These are phyloP conservation scores for Fraxinus platypoda DNA, from an alignment of 305 asterid species.

Conservation along the genomic window DNA sequence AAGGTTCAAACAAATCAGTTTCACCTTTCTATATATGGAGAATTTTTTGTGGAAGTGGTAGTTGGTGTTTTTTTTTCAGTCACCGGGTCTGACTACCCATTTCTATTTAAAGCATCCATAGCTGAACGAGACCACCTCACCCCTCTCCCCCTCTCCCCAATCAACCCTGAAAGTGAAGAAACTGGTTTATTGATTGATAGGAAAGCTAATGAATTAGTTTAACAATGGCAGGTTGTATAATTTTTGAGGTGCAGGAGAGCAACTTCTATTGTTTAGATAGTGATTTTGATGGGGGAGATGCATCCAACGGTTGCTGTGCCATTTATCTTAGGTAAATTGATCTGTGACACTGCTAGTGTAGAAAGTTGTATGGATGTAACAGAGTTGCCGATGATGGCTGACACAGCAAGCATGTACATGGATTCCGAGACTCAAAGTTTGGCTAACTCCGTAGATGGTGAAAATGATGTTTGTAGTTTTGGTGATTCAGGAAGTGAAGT, in stretches of 20 bases:
- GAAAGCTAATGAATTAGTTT: slow-evolving; percentile 39
- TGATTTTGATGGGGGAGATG: slow-evolving; percentile 58
- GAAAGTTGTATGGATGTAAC: slow-evolving; percentile 45
- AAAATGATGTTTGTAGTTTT: slow-evolving; percentile 42
- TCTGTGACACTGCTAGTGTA: slow-evolving; percentile 34
- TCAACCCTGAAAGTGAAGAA: slow-evolving; percentile 22
- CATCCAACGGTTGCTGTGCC: slow-evolving; percentile 57
- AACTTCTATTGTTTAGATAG: slow-evolving; percentile 44
- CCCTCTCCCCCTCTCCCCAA: background rate
- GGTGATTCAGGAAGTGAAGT: slow-evolving; percentile 54
- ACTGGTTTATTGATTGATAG: slow-evolving; percentile 31
- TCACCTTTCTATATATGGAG: background rate
- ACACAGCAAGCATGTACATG: slow-evolving; percentile 33
- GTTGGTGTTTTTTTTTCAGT: slow-evolving; percentile 38
- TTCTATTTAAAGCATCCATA: slow-evolving; percentile 27
- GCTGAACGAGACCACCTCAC: background rate
- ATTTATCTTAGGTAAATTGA: slow-evolving; percentile 55
- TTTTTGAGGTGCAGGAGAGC: slow-evolving; percentile 39
- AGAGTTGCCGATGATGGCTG: slow-evolving; percentile 45
- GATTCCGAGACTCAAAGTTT: slow-evolving; percentile 33
- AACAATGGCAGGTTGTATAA: slow-evolving; percentile 66
- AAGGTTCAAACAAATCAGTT: background rate
- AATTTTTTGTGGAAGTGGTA: slow-evolving; percentile 32
- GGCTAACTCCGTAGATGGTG: slow-evolving; percentile 39
- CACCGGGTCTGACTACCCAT: slow-evolving; percentile 45